Evolutionary conservation across 1,284 basidiomycete species (phyloP), one percentile per base, ranked within the genome.

Genomic region (Sanghuangporus baumii): DNA sequence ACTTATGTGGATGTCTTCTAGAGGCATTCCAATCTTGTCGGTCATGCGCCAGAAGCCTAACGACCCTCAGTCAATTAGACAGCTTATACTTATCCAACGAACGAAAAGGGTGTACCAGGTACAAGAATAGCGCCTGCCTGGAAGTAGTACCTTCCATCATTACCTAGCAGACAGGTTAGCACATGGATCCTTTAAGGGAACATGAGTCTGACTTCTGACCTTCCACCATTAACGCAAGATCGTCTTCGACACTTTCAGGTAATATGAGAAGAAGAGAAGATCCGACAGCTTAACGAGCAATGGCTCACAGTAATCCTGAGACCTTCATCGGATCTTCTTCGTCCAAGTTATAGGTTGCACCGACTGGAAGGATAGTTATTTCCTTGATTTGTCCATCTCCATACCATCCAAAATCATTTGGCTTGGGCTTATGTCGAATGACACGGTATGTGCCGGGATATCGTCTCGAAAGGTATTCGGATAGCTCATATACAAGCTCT

Each of bases 171-270:
- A 59, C 9, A 26, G 7, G n/a, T 58, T 16, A 40, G 34, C 20
- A 36, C 38, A n/a, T 26, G 11, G 51, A 34, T 18, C 46, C 6
- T 50, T 18, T 50, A 63, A 64, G 7, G 23, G n/a, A 14, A 43
- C 41, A 65, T 65, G 61, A 55, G 20, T 46, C 8, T 37, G 6
- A 14, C 26, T 48, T 57, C 66, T 57, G 64, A 79, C 87, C 89
- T 80, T 91, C 87, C 36, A 91, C 74, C 88, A 93, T 88, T 12
- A 93, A 70, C 12, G 88, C 88, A 48, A 91, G 75, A 69, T 93
- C 90, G 65, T 93, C 90, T 67, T 90, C 88, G 4, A 83, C 73
- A 37, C 83, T 81, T 48, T 51, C 36, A 58, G 65, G 63, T 67
- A 54, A 63, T 56, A 51, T 50, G 48, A 31, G 34, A 55, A 11